These are phyloP conservation scores for Colletotrichum somersetense DNA, from an alignment of 2,329 filamentous ascomycete species.

Conservation along the genomic window DNA sequence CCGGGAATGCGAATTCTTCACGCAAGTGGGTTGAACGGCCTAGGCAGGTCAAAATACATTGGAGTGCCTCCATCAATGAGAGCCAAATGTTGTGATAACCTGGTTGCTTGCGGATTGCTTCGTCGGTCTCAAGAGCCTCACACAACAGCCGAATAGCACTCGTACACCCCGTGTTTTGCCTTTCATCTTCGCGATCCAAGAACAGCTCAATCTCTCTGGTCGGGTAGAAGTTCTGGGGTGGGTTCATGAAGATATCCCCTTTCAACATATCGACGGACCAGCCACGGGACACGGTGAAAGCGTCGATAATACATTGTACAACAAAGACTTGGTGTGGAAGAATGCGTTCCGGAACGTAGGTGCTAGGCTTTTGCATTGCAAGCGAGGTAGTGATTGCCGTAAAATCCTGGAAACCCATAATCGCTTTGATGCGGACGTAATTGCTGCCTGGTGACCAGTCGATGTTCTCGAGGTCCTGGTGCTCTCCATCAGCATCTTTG, in stretches of 20 bases:
- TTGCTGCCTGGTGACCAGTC: constrained; percentile 8
- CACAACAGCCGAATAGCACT: neutral
- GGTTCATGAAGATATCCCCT: constrained; percentile 53
- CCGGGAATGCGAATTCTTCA: constrained; percentile 47
- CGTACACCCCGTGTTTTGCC: constrained; percentile 11
- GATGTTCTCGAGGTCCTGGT: constrained; percentile 42
- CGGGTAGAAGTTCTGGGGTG: constrained; percentile 53
- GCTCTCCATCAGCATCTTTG: constrained; percentile 52
- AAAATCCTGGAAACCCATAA: constrained; percentile 62
- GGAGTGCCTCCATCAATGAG: neutral
- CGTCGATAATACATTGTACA: constrained; percentile 64
- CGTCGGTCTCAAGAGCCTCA: neutral
- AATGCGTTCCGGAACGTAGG: constrained; percentile 55
- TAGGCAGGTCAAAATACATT: neutral
- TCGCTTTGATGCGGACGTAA: constrained; percentile 43
- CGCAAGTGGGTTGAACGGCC: neutral
- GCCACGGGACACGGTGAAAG: constrained; percentile 57
- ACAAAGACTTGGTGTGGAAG: constrained; percentile 63
- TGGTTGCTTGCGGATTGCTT: neutral
- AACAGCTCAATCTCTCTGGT: constrained; percentile 59
- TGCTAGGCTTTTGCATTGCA: constrained; percentile 58
- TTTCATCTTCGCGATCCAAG: constrained; percentile 52
- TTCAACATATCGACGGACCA: constrained; percentile 53
- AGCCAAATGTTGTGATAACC: neutral
- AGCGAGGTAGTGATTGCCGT: constrained; percentile 58